phyloP scores from a whole-genome alignment of 2,329 filamentous ascomycete genomes.

The Fusarium ramigenum region DNA sequence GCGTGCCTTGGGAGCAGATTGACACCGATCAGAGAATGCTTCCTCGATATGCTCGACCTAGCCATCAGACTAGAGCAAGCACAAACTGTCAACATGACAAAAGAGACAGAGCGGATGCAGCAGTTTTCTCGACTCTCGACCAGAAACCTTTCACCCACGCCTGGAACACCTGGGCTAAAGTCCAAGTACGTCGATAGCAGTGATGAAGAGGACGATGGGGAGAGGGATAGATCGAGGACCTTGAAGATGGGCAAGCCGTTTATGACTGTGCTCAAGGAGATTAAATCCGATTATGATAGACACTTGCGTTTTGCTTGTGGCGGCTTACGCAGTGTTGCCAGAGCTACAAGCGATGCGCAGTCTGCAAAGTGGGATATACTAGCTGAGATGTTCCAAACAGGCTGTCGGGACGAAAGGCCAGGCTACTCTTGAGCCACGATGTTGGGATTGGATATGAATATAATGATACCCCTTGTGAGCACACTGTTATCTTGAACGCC shows the following conservation, averaged over 20 bases:
- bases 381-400: constrained; percentile 78
- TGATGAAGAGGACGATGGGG: constrained; percentile 45
- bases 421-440: constrained; percentile 14
- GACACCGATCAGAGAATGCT: constrained; percentile 73
- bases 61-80: constrained; percentile 74
- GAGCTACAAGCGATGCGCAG: constrained; percentile 72
- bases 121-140: constrained; percentile 48
- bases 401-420: constrained; percentile 38
- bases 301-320: constrained; percentile 75
- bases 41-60: constrained; percentile 81
- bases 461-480: constrained; percentile 39
- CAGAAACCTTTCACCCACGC: constrained; percentile 26
- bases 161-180: constrained; percentile 33
- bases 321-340: constrained; percentile 77
- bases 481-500: neutral
- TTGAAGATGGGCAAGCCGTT: constrained; percentile 54
- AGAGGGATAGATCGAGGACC: constrained; percentile 8
- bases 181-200: constrained; percentile 39
- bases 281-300: constrained; percentile 71
- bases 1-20: constrained; percentile 76
- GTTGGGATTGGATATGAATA: constrained; percentile 23
- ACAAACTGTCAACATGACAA: constrained; percentile 53
- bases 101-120: constrained; percentile 44
- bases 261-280: constrained; percentile 60
- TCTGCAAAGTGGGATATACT: constrained; percentile 79